phyloP scores from a whole-genome alignment of 106 monocot genomes.

The Amphibolis antarctica region DNA sequence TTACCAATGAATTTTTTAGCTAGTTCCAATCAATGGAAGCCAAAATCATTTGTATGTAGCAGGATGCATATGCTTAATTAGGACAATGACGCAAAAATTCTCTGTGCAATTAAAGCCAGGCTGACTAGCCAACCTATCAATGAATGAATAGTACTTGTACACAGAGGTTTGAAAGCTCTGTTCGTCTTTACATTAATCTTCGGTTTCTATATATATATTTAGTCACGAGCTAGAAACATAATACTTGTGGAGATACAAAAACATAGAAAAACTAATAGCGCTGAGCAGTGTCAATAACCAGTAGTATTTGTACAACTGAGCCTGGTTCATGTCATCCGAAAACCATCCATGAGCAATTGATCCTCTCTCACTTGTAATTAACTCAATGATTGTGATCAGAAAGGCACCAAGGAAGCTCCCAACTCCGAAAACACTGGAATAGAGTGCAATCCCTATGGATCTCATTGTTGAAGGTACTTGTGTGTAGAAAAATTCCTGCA shows the following conservation, averaged over 20 bases:
- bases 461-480: slow-evolving; percentile 62
- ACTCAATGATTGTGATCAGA: slow-evolving; percentile 50
- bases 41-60: no score
- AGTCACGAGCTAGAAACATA: background rate
- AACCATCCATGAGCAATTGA: slow-evolving; percentile 46
- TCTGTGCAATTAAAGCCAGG: no score
- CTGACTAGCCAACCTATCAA: no score
- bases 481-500: slow-evolving; percentile 94
- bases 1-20: no score
- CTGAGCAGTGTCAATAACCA: slow-evolving; percentile 67
- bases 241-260: slow-evolving; percentile 33
- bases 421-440: slow-evolving; percentile 78
- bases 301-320: slow-evolving; percentile 65
- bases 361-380: slow-evolving; percentile 16
- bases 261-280: slow-evolving; percentile 54
- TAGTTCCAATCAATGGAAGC: no score
- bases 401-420: slow-evolving; percentile 67
- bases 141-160: no score
- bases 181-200: background rate
- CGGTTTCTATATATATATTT: background rate
- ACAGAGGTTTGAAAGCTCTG: background rate
- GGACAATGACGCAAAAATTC: no score
- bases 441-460: slow-evolving; percentile 80
- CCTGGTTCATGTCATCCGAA: slow-evolving; percentile 56
- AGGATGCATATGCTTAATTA: no score